Evolutionary conservation across 2,329 filamentous ascomycete genomes (phyloP).

Genomic region (Aspergillus vadensis): DNA sequence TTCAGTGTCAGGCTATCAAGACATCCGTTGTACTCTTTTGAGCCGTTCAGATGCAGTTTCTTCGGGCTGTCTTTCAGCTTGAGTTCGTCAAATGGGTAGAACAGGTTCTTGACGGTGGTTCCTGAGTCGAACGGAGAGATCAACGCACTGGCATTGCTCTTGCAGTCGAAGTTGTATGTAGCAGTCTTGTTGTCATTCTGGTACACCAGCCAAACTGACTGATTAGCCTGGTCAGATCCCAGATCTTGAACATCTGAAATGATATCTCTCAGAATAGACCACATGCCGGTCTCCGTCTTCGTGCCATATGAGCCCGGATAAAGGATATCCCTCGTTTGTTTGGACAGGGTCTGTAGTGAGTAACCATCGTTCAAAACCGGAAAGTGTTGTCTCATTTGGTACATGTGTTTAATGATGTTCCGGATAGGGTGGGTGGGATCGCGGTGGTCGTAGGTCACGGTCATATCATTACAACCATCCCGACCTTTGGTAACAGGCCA

Average conservation of each 20-base stretch:
- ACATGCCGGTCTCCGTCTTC: conserved; percentile 61
- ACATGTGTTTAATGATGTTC: conserved; percentile 64
- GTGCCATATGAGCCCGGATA: conserved; percentile 56
- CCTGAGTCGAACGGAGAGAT: conserved; percentile 58
- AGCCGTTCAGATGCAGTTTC: conserved; percentile 52
- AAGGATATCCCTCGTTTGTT: conserved; percentile 54
- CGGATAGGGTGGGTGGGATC: conserved; percentile 64
- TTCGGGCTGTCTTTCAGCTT: conserved; percentile 51
- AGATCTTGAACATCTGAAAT: conserved; percentile 57
- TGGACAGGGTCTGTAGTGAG: conserved; percentile 58
- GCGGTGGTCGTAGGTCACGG: conserved; percentile 61
- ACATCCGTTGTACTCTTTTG: conserved; percentile 57
- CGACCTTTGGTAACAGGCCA: conserved; percentile 59
- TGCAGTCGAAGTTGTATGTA: conserved; percentile 62
- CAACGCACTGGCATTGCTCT: conserved; percentile 51
- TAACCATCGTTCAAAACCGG: conserved; percentile 63
- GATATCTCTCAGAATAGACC: conserved; percentile 58
- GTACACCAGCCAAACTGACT: conserved; percentile 50
- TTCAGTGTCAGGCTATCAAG: conserved; percentile 55
- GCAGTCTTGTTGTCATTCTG: conserved; percentile 51
- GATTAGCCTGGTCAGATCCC: conserved; percentile 44
- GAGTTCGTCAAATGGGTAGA: conserved; percentile 62
- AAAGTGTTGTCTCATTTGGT: conserved; percentile 59
- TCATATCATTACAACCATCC: conserved; percentile 59
- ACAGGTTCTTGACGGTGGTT: conserved; percentile 63